Base-by-base conservation (phyloP, 1,284 basidiomycete species). In the Hemileia vastatrix region DNA sequence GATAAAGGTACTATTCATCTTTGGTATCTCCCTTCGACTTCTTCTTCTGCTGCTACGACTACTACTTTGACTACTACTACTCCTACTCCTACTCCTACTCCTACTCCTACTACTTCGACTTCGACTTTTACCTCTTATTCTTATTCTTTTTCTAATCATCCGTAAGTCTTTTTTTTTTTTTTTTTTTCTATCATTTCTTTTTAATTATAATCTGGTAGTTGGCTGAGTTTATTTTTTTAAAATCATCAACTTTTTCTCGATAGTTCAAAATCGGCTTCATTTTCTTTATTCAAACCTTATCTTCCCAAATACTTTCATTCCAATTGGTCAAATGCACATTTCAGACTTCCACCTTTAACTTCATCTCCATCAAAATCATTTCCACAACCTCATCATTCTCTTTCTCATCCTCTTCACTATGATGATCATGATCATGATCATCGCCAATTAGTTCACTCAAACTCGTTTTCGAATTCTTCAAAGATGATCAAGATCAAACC, bases 1-100 rank as follows among this genome's bases (percentile, higher is more conserved):
- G 93, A 97, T 77, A 96, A 96, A 78, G 92, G 93, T 43, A 97
- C 93, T 0, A 84, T 97, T 3, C 92, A 97, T 74, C 80, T 94
- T 21, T 92, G 92, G 75, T 84, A 86, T 59, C 57, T 36, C 63
- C 63, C 49, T 63, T 15, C 48, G n/a, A 32, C 40, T 67, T 44
- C 59, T 36, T 56, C 58, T 62, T 61, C 15, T 68, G 87, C 87
- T 61, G 89, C 89, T 74, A 86, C 86, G 63, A 86, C 87, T 66
- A 18, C 6, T 6, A 13, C 45, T 27, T 18, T 23, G 19, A n/a
- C 36, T 9, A 32, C 13, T 51, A 1, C 11, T 27, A 31, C 8
- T 13, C 60, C 40, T 65, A 67, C 40, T 62, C 64, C 0, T 57
- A 64, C 13, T 31, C 52, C 5, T 54, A 52, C 11, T 63, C 65